phyloP scores from a whole-genome alignment of 345 rosid genomes.

The Nephelium lappaceum region DNA sequence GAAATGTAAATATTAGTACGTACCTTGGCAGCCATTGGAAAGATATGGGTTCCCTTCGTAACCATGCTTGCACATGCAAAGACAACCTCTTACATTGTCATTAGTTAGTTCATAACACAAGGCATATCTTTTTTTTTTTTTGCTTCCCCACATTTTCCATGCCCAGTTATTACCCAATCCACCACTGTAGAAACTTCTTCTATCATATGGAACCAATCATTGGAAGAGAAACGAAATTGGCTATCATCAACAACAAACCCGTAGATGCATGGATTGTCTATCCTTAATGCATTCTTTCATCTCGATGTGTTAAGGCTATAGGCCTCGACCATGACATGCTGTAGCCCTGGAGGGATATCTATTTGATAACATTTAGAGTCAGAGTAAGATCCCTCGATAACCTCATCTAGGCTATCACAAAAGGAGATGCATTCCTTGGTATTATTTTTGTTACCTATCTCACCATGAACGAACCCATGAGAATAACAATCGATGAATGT shows the following conservation, averaged over 20 bases:
- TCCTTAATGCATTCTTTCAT: background rate
- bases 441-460: background rate
- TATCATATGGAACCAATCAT: background rate
- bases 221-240: background rate
- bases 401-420: background rate
- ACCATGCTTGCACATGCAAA: constrained; percentile 27
- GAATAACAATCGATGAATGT: background rate
- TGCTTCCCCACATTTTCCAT: constrained; percentile 19
- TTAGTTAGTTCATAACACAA: background rate
- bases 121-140: background rate
- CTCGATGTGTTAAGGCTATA: background rate
- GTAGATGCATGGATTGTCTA: constrained; percentile 25
- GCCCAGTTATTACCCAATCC: constrained; percentile 39
- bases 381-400: background rate
- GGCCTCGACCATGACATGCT: background rate
- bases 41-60: constrained; percentile 41
- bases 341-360: background rate
- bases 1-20: background rate
- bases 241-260: constrained; percentile 18
- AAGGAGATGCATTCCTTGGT: background rate
- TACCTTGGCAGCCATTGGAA: background rate
- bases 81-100: constrained; percentile 12
- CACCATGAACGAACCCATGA: background rate
- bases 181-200: constrained; percentile 19
- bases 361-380: background rate